These are phyloP conservation scores for Fusarium compactum DNA, from an alignment of 2,329 filamentous ascomycete genomes.

Conservation along the genomic window DNA sequence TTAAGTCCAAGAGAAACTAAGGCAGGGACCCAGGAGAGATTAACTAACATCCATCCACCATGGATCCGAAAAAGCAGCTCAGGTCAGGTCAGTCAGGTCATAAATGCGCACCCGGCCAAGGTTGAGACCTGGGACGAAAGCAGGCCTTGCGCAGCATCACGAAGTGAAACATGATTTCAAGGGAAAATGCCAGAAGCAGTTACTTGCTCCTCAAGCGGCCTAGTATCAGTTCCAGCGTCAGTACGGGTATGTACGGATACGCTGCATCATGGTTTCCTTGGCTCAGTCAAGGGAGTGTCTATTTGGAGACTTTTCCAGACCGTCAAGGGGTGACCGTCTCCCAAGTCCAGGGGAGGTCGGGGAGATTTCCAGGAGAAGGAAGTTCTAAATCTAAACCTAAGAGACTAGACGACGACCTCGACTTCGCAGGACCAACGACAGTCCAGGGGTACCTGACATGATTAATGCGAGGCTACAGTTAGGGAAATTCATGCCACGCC, in stretches of 20 bases:
- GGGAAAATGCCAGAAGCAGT: slow-evolving; percentile 25
- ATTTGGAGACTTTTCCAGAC: slow-evolving; percentile 1
- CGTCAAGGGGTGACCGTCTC: slow-evolving; percentile 16
- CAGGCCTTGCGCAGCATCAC: slow-evolving; percentile 15
- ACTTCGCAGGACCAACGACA: slow-evolving; percentile 16
- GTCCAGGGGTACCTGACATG: slow-evolving; percentile 26
- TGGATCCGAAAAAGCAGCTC: slow-evolving; percentile 21
- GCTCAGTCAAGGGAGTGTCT: slow-evolving; percentile 15
- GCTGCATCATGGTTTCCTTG: slow-evolving; percentile 10
- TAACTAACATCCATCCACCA: slow-evolving; percentile 5
- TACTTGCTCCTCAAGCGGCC: slow-evolving; percentile 12
- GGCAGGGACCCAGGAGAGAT: slow-evolving; percentile 33
- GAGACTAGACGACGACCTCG: neutral
- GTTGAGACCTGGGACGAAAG: slow-evolving; percentile 31
- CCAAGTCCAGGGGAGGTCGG: slow-evolving; percentile 15
- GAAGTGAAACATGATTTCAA: slow-evolving; percentile 24
- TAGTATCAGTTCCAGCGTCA: slow-evolving; percentile 31
- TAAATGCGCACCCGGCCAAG: slow-evolving; percentile 29
- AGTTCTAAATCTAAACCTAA: neutral
- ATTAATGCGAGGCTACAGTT: slow-evolving; percentile 1
- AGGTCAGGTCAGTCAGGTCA: neutral
- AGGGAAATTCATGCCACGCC: slow-evolving; percentile 8
- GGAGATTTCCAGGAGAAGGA: slow-evolving; percentile 22
- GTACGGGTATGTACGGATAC: neutral
- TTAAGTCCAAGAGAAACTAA: slow-evolving; percentile 13